A percentile compares a stretch with the other conserved stretches of the same genome.
These are phyloP conservation scores for Arthrinium phaeospermum DNA, from an alignment of 2,329 filamentous ascomycete genomes.

Conservation along the genomic window DNA sequence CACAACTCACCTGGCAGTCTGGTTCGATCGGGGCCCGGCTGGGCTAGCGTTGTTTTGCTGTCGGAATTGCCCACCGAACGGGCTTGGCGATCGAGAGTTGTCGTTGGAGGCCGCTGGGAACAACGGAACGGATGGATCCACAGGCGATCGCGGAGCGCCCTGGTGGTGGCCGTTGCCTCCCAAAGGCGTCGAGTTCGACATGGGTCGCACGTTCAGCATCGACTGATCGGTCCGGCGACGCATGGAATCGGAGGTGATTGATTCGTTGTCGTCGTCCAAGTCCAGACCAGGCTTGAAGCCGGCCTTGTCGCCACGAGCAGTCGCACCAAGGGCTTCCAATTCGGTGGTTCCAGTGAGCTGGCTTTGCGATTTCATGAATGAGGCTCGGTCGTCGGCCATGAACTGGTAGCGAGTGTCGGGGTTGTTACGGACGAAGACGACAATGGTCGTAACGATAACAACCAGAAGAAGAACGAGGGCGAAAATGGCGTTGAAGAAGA, in stretches of 20 bases:
- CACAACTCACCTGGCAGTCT: slow-evolving; percentile 51
- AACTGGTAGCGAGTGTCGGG: slow-evolving; percentile 87
- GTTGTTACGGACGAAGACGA: slow-evolving; percentile 83
- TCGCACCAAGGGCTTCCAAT: slow-evolving; percentile 81
- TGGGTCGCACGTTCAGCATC: slow-evolving; percentile 19
- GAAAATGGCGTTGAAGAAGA: slow-evolving; percentile 80
- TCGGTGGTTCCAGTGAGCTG: slow-evolving; percentile 74
- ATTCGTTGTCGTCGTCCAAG: slow-evolving; percentile 73
- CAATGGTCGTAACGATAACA: slow-evolving; percentile 68
- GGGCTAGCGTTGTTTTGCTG: slow-evolving; percentile 48
- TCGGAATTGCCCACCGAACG: slow-evolving; percentile 43
- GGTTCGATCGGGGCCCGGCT: slow-evolving; percentile 46
- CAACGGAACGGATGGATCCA: slow-evolving; percentile 56
- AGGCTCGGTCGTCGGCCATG: slow-evolving; percentile 87
- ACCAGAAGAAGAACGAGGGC: slow-evolving; percentile 77
- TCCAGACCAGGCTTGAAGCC: slow-evolving; percentile 63
- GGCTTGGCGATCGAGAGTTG: slow-evolving; percentile 36
- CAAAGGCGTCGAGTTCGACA: not conserved
- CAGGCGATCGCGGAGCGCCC: slow-evolving; percentile 48
- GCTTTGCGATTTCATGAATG: slow-evolving; percentile 88
- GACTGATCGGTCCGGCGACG: slow-evolving; percentile 44
- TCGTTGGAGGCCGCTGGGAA: slow-evolving; percentile 47
- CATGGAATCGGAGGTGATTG: slow-evolving; percentile 62
- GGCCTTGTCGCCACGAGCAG: slow-evolving; percentile 75
- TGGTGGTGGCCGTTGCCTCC: slow-evolving; percentile 26